Base-by-base conservation (phyloP, 371 early-diverging fungal genomes). In the Chytridiales sp. region DNA sequence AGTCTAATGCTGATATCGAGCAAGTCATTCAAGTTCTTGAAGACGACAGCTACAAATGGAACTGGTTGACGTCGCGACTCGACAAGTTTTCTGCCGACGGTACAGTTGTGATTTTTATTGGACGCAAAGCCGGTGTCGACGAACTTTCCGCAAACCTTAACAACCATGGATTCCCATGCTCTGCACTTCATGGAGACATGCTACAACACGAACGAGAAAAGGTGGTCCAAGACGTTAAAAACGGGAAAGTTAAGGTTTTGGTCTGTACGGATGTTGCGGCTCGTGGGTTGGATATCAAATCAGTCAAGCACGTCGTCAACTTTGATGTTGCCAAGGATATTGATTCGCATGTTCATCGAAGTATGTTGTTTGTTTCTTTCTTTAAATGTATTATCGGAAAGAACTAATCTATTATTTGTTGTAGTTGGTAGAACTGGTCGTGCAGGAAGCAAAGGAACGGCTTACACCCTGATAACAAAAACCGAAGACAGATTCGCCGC, bases 391-490 rank as follows among this genome's bases (percentile, higher is more conserved):
- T 72, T 35, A 4, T 22, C 26, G 2, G 26, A 22, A 4, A 42
- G 21, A 2, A 42, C 26, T 42, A 42, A 42, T 42, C 21, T 22
- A 2, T 42, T n/a, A n/a, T n/a, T n/a, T n/a, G n/a, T n/a, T n/a
- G n/a, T n/a, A n/a, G 56, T 99, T 61, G 99, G 99, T 57, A 89
- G 99, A 81, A 99, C 99, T 27, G 99, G 99, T 67, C 95, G 99
- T 83, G 97, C 96, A 57, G 92, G 76, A 24, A 85, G 86, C 44
- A 88, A 88, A n/a, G 99, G 99, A 32, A 84, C 91, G 13, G 87
- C 98, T 19, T 84, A 92, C 72, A 97, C 99, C n/a, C 51, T 69
- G 36, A 74, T 91, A 29, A 88, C 87, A 0, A 66, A 75, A 55
- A 85, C 81, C 48, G 90, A 92, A 56, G 90, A 90, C 59, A 74